A percentile compares a stretch with the other conserved stretches of the same genome.
These are phyloP conservation scores for Hanseniaspora pseudoguilliermondii DNA, from an alignment of 805 yeast species.

Conservation along the genomic window DNA sequence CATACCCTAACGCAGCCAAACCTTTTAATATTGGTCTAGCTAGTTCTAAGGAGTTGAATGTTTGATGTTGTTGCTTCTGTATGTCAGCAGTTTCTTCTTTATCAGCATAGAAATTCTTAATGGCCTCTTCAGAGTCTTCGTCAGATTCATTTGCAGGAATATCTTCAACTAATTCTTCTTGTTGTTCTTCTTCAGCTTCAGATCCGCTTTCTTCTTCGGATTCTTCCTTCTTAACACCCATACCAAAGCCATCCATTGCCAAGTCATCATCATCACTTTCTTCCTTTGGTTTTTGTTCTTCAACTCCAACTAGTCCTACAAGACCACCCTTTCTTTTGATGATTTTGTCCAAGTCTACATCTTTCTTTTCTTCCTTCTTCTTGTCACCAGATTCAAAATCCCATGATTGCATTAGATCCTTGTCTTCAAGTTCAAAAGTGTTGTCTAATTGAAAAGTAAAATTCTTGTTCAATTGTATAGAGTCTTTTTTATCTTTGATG, in stretches of 20 bases:
- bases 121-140: constrained; percentile 55
- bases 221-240: constrained; percentile 26
- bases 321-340: constrained; percentile 78
- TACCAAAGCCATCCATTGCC: constrained; percentile 30
- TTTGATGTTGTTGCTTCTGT: constrained; percentile 40
- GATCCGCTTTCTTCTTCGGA: constrained; percentile 28
- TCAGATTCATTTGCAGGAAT: constrained; percentile 18
- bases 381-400: constrained; percentile 45
- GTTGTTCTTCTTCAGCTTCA: constrained; percentile 19
- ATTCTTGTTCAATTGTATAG: constrained; percentile 47
- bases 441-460: constrained; percentile 60
- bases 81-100: constrained; percentile 42
- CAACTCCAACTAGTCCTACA: constrained; percentile 38
- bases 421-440: constrained; percentile 31
- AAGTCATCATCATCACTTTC: constrained; percentile 29
- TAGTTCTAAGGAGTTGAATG: constrained; percentile 64
- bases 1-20: constrained; percentile 63
- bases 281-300: constrained; percentile 34
- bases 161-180: constrained; percentile 17
- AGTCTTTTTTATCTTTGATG: constrained; percentile 27
- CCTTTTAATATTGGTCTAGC: constrained; percentile 88
- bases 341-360: constrained; percentile 78
- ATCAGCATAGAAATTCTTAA: constrained; percentile 63
- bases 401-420: constrained; percentile 60
- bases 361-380: constrained; percentile 28